A percentile compares a stretch with the other conserved stretches of the same genome.
Evolutionary conservation across 1,284 basidiomycete genomes (phyloP).

Genomic region (Pseudozyma sp.): DNA sequence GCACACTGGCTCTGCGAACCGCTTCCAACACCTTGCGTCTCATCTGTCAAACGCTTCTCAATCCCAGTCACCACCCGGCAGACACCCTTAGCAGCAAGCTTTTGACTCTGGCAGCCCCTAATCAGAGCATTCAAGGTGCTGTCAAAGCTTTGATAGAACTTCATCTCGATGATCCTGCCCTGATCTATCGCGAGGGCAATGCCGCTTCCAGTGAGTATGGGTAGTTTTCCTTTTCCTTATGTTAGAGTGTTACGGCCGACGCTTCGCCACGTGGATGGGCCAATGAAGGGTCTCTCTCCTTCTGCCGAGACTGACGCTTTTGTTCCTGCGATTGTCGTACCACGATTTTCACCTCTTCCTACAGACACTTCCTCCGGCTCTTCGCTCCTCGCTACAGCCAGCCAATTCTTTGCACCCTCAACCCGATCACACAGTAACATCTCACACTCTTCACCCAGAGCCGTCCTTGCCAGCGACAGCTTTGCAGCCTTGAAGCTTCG

Average conservation of each 20-base stretch:
- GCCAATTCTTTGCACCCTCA: constrained; percentile 6
- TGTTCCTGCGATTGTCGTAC: background rate
- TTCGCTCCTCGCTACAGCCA: constrained; percentile 15
- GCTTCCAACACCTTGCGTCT: constrained; percentile 26
- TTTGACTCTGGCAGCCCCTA: background rate
- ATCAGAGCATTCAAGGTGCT: constrained; percentile 9
- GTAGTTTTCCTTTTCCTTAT: background rate
- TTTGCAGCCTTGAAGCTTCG: background rate
- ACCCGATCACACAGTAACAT: background rate
- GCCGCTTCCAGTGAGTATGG: constrained; percentile 20
- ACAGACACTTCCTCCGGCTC: constrained; percentile 9
- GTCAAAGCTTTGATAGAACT: constrained; percentile 16
- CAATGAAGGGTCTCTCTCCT: constrained; percentile 13
- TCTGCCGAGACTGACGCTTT: constrained; percentile 10
- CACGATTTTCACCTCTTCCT: background rate
- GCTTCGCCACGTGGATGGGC: constrained; percentile 15
- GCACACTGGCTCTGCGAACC: constrained; percentile 15
- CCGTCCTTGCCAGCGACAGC: background rate
- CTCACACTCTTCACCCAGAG: background rate
- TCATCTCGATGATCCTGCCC: background rate
- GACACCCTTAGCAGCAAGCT: background rate
- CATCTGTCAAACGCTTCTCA: constrained; percentile 19
- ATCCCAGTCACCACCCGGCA: background rate
- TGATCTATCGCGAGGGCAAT: background rate
- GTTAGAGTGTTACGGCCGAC: background rate